phyloP scores from a whole-genome alignment of 495 filamentous ascomycete species.

The Hypoxylon fragiforme region DNA sequence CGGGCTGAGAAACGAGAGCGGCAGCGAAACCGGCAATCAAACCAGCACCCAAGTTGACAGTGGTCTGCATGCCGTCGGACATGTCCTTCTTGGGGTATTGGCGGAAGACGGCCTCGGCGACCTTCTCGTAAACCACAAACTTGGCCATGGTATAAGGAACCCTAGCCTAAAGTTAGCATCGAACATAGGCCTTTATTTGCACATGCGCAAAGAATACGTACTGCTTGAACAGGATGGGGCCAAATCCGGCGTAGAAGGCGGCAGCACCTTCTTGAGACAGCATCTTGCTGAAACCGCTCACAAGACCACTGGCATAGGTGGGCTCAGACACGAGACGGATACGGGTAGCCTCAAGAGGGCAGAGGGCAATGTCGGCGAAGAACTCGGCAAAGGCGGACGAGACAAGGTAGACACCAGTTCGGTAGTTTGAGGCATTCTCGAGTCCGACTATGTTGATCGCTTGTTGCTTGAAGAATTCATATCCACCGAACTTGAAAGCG shows the following conservation, averaged over 20 bases:
- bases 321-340: conserved; percentile 94
- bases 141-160: conserved; percentile 99
- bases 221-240: conserved; percentile 95
- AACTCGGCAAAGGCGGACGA: conserved; percentile 85
- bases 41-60: conserved; percentile 92
- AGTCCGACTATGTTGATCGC: conserved; percentile 78
- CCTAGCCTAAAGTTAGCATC: conserved; percentile 51
- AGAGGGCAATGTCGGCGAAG: conserved; percentile 92
- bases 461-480: conserved; percentile 96
- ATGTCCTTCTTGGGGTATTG: conserved; percentile 74
- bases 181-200: neutral
- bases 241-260: conserved; percentile 94
- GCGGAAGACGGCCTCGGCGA: conserved; percentile 75
- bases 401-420: conserved; percentile 85
- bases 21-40: conserved; percentile 97
- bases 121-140: conserved; percentile 99
- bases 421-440: conserved; percentile 81
- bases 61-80: conserved; percentile 76
- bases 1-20: conserved; percentile 93
- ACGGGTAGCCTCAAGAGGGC: conserved; percentile 91
- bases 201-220: conserved; percentile 56
- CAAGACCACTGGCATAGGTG: conserved; percentile 78
- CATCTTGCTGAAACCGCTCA: conserved; percentile 85
- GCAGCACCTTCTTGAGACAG: conserved; percentile 79
- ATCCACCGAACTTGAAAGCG: conserved; percentile 93